Evolutionary conservation across 2,329 filamentous ascomycete species (phyloP).

Genomic region (Colletotrichum sp.): DNA sequence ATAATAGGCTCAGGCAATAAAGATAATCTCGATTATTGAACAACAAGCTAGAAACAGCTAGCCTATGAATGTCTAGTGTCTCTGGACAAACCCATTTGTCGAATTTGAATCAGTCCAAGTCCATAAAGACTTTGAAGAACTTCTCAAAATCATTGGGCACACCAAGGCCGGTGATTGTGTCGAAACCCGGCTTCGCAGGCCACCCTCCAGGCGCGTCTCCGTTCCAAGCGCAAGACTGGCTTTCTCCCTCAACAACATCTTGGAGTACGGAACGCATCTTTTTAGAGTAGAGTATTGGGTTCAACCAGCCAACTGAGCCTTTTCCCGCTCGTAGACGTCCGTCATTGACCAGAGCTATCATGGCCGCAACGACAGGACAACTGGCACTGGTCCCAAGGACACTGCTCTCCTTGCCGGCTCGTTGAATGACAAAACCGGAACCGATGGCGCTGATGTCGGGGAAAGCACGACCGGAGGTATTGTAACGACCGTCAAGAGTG

Average conservation of each 20-base stretch:
- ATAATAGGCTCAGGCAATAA: background rate
- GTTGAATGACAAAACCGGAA: conserved; percentile 55
- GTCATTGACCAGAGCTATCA: conserved; percentile 62
- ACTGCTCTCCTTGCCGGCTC: conserved; percentile 28
- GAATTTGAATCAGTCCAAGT: background rate
- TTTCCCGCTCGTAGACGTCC: conserved; percentile 54
- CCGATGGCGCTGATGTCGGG: conserved; percentile 62
- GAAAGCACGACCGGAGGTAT: conserved; percentile 49
- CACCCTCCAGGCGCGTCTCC: conserved; percentile 43
- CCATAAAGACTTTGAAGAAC: conserved; percentile 26
- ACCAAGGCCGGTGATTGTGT: conserved; percentile 56
- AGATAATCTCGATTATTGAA: background rate
- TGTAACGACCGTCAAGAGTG: conserved; percentile 50
- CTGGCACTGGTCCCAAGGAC: conserved; percentile 56
- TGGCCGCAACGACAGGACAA: conserved; percentile 58
- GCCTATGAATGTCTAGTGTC: background rate
- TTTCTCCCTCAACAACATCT: conserved; percentile 48
- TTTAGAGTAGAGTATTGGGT: conserved; percentile 50
- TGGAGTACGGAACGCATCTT: conserved; percentile 39
- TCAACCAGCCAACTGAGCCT: conserved; percentile 58
- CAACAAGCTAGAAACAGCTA: background rate
- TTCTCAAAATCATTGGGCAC: conserved; percentile 47
- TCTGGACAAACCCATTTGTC: background rate
- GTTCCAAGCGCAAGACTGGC: conserved; percentile 43
- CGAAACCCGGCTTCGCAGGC: conserved; percentile 49